Conservation (phyloP, 2,329 filamentous ascomycete genomes). For the Thelonectria discophora region DNA sequence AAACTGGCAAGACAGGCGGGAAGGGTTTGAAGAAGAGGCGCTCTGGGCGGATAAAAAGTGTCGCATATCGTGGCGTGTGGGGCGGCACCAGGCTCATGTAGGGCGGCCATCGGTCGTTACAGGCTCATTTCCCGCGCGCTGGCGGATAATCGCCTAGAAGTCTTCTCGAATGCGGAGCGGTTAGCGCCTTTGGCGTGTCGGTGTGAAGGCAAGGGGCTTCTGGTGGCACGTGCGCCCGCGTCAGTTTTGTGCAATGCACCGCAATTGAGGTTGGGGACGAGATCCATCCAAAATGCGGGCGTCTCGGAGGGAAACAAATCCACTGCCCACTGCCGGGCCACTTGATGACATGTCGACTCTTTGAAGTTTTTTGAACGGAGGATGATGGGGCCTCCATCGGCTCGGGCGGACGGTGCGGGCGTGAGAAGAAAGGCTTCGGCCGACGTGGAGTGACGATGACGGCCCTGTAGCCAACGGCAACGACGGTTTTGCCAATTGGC, state of each 20-base stretch:
- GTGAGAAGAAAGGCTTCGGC: constrained; percentile 18
- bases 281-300: constrained; percentile 22
- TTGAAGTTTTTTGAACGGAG: constrained; percentile 25
- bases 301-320: constrained; percentile 23
- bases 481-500: constrained; percentile 35
- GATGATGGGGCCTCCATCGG: constrained; percentile 9
- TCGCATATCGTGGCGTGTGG: constrained; percentile 27
- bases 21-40: constrained; percentile 19
- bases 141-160: constrained; percentile 26
- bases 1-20: neutral
- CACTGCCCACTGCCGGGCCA: constrained; percentile 35
- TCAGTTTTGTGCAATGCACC: constrained; percentile 41
- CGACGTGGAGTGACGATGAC: constrained; percentile 24
- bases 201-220: no score
- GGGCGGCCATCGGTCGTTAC: constrained; percentile 31
- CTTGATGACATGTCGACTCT: constrained; percentile 33
- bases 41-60: constrained; percentile 16
- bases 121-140: constrained; percentile 37
- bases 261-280: constrained; percentile 42
- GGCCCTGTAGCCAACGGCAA: constrained; percentile 33
- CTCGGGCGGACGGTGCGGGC: constrained; percentile 24
- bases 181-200: constrained; percentile 22
- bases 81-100: constrained; percentile 29
- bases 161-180: constrained; percentile 39
- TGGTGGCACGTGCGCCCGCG: constrained; percentile 38